Percentiles rank a stretch among this genome's conserved stretches.
phyloP scores from a whole-genome alignment of 169 alveolate species.

The Eimeria sp. region DNA sequence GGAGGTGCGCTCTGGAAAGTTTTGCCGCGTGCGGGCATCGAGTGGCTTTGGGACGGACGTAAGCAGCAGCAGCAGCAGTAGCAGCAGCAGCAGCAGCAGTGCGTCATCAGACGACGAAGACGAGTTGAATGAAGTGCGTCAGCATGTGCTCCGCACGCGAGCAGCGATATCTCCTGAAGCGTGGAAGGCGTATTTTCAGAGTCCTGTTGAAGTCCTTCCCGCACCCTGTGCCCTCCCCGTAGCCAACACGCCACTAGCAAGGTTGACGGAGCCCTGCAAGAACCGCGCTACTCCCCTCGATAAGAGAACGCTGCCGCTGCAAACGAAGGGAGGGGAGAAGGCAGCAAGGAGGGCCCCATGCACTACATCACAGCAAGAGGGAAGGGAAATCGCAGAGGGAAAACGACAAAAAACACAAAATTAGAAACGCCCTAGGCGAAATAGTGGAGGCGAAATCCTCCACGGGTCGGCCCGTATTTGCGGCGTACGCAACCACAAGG shows the following conservation, averaged over 20 bases:
- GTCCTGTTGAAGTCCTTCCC: background rate
- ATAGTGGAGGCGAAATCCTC: background rate
- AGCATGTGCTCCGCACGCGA: slow-evolving; percentile 36
- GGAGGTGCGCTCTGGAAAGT: slow-evolving; percentile 80
- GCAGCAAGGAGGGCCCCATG: too few species aligned
- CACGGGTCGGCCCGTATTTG: too few species aligned
- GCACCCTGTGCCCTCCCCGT: background rate
- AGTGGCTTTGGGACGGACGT: slow-evolving; percentile 41
- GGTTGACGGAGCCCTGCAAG: background rate
- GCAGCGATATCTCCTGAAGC: slow-evolving; percentile 26
- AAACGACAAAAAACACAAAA: slow-evolving; percentile 11
- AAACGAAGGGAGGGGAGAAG: too few species aligned
- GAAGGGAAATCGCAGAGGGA: background rate
- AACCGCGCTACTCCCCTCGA: background rate
- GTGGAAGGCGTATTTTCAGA: slow-evolving; percentile 49
- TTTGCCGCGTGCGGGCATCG: slow-evolving; percentile 72
- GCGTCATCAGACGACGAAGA: slow-evolving; percentile 81
- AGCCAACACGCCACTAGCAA: background rate
- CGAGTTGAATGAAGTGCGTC: slow-evolving; percentile 38
- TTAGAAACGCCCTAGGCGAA: background rate
- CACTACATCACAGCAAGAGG: background rate
- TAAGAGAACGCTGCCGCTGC: background rate
- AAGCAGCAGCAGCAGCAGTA: slow-evolving; percentile 45
- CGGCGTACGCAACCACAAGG: too few species aligned
- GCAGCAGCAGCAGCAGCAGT: slow-evolving; percentile 76